phyloP scores from a whole-genome alignment of 192 early-diverging fungal genomes.

The Pilaira anomala region DNA sequence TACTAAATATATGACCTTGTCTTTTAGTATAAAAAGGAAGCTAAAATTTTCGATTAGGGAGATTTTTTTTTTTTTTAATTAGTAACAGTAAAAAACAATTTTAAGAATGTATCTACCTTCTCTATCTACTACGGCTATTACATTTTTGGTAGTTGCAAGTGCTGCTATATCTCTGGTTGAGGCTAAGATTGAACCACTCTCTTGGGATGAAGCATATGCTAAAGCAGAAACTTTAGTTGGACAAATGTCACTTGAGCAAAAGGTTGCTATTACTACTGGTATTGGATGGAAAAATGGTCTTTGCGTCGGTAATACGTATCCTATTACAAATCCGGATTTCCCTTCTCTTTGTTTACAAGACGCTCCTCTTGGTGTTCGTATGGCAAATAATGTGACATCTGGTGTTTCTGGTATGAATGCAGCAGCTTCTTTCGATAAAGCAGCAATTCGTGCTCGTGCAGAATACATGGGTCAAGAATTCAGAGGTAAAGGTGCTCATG shows the following conservation, averaged over 20 bases:
- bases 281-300: conserved; percentile 33
- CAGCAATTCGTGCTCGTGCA: conserved; percentile 47
- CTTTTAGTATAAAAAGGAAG: too few relatives aligned
- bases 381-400: conserved; percentile 37
- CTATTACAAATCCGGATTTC: conserved; percentile 30
- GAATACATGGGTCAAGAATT: conserved; percentile 52
- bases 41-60: too few relatives aligned
- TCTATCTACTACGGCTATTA: too few relatives aligned
- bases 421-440: conserved; percentile 59
- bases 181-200: too few relatives aligned
- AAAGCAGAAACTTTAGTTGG: conserved; percentile 25
- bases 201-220: conserved; percentile 23
- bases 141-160: too few relatives aligned
- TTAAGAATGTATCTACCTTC: too few relatives aligned
- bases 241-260: conserved; percentile 42
- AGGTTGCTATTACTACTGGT: conserved; percentile 47
- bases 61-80: too few relatives aligned
- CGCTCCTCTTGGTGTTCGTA: conserved; percentile 44
- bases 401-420: conserved; percentile 55
- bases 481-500: conserved; percentile 52
- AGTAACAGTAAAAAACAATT: too few relatives aligned
- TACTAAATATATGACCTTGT: too few relatives aligned
- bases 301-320: conserved; percentile 49
- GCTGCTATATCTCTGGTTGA: too few relatives aligned
- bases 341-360: conserved; percentile 57